phyloP scores from a whole-genome alignment of 495 filamentous ascomycete genomes.

The Massariosphaeria phaeospora region DNA sequence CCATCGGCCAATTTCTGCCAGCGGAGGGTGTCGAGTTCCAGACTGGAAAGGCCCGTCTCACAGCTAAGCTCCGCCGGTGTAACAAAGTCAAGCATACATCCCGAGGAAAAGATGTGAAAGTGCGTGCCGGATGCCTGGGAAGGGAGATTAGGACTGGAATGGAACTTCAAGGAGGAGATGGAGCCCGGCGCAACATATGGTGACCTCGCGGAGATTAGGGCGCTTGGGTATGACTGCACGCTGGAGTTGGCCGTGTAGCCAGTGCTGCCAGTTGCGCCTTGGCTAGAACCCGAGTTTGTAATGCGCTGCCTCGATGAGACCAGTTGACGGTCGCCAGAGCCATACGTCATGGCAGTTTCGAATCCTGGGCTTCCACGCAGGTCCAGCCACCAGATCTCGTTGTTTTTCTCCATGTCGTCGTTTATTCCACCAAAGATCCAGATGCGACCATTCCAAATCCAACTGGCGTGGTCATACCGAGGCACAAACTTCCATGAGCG shows the following conservation, averaged over 20 bases:
- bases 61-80: constrained; percentile 86
- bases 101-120: constrained; percentile 91
- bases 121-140: constrained; percentile 83
- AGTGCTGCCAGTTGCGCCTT: constrained; percentile 45
- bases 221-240: constrained; percentile 58
- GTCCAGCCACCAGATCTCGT: constrained; percentile 95
- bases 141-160: constrained; percentile 82
- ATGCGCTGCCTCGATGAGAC: constrained; percentile 25
- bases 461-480: constrained; percentile 88
- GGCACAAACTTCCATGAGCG: constrained; percentile 90
- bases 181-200: constrained; percentile 75
- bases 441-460: constrained; percentile 82
- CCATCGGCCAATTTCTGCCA: constrained; percentile 95
- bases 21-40: constrained; percentile 77
- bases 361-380: constrained; percentile 83
- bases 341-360: constrained; percentile 65
- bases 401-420: constrained; percentile 91
- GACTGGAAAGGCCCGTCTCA: constrained; percentile 82
- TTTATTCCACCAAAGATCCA: constrained; percentile 97
- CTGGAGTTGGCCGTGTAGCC: constrained; percentile 87
- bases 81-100: constrained; percentile 85
- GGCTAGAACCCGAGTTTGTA: constrained; percentile 13
- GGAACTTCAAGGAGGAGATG: constrained; percentile 84
- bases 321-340: constrained; percentile 54
- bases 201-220: constrained; percentile 48